Evolutionary conservation across 371 early-diverging fungal genomes (phyloP).

Genomic region (Apophysomyces sp.): DNA sequence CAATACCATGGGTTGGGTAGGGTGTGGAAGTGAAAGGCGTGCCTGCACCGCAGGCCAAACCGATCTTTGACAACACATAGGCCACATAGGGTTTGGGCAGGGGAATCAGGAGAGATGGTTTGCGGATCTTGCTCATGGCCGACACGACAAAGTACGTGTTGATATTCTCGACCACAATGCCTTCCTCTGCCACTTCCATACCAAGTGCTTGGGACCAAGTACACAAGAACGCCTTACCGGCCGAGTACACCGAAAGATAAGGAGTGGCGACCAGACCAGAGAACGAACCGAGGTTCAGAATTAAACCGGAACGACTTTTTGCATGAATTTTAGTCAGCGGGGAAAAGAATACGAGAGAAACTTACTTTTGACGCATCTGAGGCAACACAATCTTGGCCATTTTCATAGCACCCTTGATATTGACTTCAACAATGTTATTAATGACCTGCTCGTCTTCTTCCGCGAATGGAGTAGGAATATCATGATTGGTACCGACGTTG

Average conservation of each 20-base stretch:
- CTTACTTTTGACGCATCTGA: slow-evolving; percentile 63
- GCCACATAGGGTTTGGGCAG: slow-evolving; percentile 80
- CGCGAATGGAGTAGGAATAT: slow-evolving; percentile 79
- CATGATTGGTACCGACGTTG: slow-evolving; percentile 93
- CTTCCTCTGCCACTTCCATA: slow-evolving; percentile 73
- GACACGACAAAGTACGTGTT: slow-evolving; percentile 93
- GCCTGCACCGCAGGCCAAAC: slow-evolving; percentile 71
- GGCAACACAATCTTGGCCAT: slow-evolving; percentile 86
- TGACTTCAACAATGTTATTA: slow-evolving; percentile 83
- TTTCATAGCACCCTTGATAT: slow-evolving; percentile 81
- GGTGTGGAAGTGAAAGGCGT: slow-evolving; percentile 77
- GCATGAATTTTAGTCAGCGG: neutral
- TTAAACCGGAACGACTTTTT: slow-evolving; percentile 76
- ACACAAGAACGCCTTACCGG: slow-evolving; percentile 91
- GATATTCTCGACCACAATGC: slow-evolving; percentile 86
- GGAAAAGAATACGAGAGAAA: neutral
- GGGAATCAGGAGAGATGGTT: slow-evolving; percentile 77
- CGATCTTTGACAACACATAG: slow-evolving; percentile 72
- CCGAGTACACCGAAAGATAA: slow-evolving; percentile 90
- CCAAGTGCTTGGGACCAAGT: slow-evolving; percentile 90
- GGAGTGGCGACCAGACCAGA: slow-evolving; percentile 89
- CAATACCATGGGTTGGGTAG: slow-evolving; percentile 79
- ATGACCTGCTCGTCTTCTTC: slow-evolving; percentile 72
- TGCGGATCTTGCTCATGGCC: slow-evolving; percentile 91
- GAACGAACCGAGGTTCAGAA: slow-evolving; percentile 95